Conservation (phyloP, 306 rosid genomes). For the Sicyos edulis region DNA sequence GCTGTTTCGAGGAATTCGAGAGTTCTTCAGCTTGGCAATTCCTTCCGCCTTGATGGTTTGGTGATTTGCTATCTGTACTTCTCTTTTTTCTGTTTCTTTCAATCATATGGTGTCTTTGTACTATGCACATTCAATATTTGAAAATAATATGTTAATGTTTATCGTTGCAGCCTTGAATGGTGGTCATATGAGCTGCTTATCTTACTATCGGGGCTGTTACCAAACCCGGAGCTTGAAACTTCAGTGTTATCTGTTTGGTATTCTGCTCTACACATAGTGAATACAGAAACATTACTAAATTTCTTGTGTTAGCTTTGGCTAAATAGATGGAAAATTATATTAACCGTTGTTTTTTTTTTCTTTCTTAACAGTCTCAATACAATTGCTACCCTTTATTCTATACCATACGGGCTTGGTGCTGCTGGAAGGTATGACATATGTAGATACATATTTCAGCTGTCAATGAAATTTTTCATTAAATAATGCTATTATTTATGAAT, state of each 20-base stretch:
- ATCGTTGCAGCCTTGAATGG: slow-evolving; percentile 44
- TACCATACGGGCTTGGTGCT: no score
- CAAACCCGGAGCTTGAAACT: slow-evolving; percentile 66
- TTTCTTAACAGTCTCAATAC: no score
- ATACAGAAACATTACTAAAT: neutral
- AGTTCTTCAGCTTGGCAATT: slow-evolving; percentile 50
- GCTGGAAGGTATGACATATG: no score
- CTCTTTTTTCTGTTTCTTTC: neutral
- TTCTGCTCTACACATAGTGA: neutral
- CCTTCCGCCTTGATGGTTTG: slow-evolving; percentile 59
- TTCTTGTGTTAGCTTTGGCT: neutral
- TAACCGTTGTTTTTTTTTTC: slow-evolving; percentile 16
- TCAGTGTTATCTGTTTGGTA: slow-evolving; percentile 64
- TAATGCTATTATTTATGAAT: neutral
- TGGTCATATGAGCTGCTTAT: slow-evolving; percentile 60
- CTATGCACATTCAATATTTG: no score
- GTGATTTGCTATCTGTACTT: slow-evolving; percentile 23
- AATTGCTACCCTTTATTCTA: no score
- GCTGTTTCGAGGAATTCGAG: slow-evolving; percentile 40
- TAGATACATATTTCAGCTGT: neutral
- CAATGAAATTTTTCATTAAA: neutral
- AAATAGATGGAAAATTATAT: neutral
- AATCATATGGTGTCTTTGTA: neutral
- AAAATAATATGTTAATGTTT: no score
- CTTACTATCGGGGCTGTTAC: slow-evolving; percentile 50